These are phyloP conservation scores for Boletus sp. DNA, from an alignment of 768 basidiomycete genomes.

Conservation along the genomic window DNA sequence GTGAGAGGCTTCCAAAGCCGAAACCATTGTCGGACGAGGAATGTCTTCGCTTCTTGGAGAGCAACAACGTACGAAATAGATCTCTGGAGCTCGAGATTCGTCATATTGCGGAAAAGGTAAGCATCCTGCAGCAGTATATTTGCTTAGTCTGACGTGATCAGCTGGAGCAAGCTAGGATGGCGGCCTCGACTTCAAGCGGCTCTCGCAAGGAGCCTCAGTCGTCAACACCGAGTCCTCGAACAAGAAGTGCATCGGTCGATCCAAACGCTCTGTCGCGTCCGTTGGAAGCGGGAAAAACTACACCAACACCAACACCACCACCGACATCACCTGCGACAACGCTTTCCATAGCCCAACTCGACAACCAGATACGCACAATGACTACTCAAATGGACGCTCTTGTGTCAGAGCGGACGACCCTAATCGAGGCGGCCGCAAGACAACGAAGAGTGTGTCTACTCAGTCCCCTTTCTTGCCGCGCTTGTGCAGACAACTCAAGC, in stretches of 20 bases:
- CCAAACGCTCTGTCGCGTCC: slow-evolving; percentile 12
- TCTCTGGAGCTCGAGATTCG: slow-evolving; percentile 45
- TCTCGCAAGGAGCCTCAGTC: background rate
- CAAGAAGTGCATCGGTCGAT: slow-evolving; percentile 24
- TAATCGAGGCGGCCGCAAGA: slow-evolving; percentile 23
- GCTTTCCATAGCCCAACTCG: slow-evolving; percentile 30
- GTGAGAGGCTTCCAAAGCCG: slow-evolving; percentile 11
- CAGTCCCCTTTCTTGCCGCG: background rate
- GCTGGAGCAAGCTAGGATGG: slow-evolving; percentile 22
- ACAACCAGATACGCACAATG: slow-evolving; percentile 36
- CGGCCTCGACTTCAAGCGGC: background rate
- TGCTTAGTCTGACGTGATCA: slow-evolving; percentile 1
- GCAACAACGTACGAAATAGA: slow-evolving; percentile 39
- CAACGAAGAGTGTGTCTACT: slow-evolving; percentile 22
- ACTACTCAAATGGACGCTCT: slow-evolving; percentile 37
- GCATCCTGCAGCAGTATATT: slow-evolving; percentile 1
- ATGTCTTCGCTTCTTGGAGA: slow-evolving; percentile 39
- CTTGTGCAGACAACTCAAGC: background rate
- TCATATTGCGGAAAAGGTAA: slow-evolving; percentile 35
- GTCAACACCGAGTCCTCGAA: slow-evolving; percentile 4
- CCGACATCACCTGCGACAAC: slow-evolving; percentile 5
- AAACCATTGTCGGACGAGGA: slow-evolving; percentile 35
- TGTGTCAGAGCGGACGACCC: slow-evolving; percentile 33
- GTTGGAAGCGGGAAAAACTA: background rate
- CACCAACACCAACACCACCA: background rate